Evolutionary conservation across 306 rosid species (phyloP).

Genomic region (Clitoria ternatea): DNA sequence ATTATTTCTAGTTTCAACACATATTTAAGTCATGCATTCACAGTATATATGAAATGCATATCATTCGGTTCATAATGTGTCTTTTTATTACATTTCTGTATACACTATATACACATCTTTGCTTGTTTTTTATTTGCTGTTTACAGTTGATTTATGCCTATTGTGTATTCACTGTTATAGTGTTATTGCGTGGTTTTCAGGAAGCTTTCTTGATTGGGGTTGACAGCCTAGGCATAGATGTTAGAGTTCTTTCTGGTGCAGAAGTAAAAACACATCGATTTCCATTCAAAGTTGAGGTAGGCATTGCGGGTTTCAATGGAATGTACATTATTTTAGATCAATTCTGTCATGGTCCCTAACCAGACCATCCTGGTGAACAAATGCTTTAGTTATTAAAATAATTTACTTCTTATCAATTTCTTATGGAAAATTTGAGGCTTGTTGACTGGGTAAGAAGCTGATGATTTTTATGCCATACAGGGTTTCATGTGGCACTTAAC

Average conservation of each 20-base stretch:
- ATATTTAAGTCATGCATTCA: too few relatives aligned
- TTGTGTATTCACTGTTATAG: slow-evolving; percentile 11
- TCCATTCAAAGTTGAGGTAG: slow-evolving; percentile 80
- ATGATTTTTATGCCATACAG: not conserved
- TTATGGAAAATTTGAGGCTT: not conserved
- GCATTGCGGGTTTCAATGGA: slow-evolving; percentile 28
- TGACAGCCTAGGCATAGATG: slow-evolving; percentile 92
- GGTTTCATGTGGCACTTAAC: not conserved
- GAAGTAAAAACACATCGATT: slow-evolving; percentile 83
- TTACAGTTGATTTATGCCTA: not conserved
- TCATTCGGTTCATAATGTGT: not conserved
- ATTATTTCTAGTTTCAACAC: too few relatives aligned
- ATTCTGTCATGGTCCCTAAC: not conserved
- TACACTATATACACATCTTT: not conserved
- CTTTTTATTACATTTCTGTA: not conserved
- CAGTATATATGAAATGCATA: not conserved
- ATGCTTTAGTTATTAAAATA: not conserved
- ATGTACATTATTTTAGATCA: slow-evolving; percentile 11
- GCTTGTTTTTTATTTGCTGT: not conserved
- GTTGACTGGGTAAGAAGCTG: not conserved
- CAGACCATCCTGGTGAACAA: not conserved
- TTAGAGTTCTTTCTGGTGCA: slow-evolving; percentile 60
- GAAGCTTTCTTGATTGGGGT: slow-evolving; percentile 83
- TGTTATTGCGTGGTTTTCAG: slow-evolving; percentile 40
- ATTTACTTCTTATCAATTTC: not conserved